Evolutionary conservation across 805 yeast genomes (phyloP), one percentile per base, ranked within the genome.

Genomic region (Lipomyces spencermartinsiae): DNA sequence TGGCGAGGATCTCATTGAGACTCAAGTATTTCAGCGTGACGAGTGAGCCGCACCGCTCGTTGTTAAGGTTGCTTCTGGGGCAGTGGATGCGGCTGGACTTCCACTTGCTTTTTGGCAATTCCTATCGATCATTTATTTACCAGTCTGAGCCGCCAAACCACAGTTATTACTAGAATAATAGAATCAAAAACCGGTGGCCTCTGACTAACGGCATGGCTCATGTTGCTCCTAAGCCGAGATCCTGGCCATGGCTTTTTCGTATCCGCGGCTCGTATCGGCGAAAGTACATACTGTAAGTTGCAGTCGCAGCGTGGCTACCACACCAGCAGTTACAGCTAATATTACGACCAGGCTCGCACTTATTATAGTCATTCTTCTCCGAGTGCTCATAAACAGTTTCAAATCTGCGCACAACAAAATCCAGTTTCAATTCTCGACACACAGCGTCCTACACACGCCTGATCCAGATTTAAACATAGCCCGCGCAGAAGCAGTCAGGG

Each of bases 401-500:
- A 57, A 43, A 51, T n/a, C 58, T 12, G n/a, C 51, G 29, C 62
- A 46, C 57, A 59, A 35, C 39, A 54, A 55, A 8, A 46, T 67
- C 39, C 70, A 67, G 53, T 63, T 34, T 55, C 51, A 53, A 22
- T 67, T 67, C 64, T 10, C 54, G 10, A 22, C 55, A 43, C 19
- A n/a, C 46, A 22, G 10, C 61, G 64, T 14, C 63, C 43, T 22
- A 12, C 8, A n/a, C 49, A 9, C 46, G 16, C 43, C 35, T 34
- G 53, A 49, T 46, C 58, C 33, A 5, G 54, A 4, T n/a, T 33
- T 59, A 12, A 58, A 16, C 14, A 37, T 12, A 3, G 37, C n/a
- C 10, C 71, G 71, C 37, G 69, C 69, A 9, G 64, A 46, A 4
- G 67, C 56, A 31, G 54, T 69, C 34, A 62, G 59, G 25, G 56